Percentiles rank a stretch among this genome's conserved stretches.
phyloP scores from a whole-genome alignment of 2,329 filamentous ascomycete genomes.

The Colletotrichum brevisporum region DNA sequence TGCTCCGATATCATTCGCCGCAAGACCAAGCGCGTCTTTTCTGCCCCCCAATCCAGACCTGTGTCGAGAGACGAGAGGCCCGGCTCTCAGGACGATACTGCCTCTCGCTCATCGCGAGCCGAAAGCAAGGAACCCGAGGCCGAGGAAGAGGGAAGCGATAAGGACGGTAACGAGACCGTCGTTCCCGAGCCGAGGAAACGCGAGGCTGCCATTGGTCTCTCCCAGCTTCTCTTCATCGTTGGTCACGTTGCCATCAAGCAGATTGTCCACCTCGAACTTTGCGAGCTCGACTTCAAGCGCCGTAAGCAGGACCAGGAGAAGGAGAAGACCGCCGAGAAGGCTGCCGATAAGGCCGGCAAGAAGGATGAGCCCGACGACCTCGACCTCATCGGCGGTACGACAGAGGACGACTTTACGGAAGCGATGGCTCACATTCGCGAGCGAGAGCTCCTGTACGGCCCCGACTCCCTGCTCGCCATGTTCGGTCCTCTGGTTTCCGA shows the following conservation, averaged over 20 bases:
- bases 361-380: conserved; percentile 84
- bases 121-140: conserved; percentile 42
- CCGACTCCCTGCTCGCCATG: conserved; percentile 85
- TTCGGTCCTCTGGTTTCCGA: conserved; percentile 94
- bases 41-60: conserved; percentile 49
- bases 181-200: conserved; percentile 64
- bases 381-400: conserved; percentile 96
- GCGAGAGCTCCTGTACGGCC: conserved; percentile 85
- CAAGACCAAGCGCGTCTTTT: conserved; percentile 88
- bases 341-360: conserved; percentile 45
- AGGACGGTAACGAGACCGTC: conserved; percentile 45
- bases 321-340: conserved; percentile 59
- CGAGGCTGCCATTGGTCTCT: conserved; percentile 82
- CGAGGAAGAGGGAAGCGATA: conserved; percentile 45
- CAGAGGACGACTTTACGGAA: conserved; percentile 92
- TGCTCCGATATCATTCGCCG: conserved; percentile 92
- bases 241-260: conserved; percentile 99
- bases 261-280: conserved; percentile 97
- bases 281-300: conserved; percentile 97
- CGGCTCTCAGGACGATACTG: conserved; percentile 26
- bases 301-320: conserved; percentile 93
- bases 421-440: conserved; percentile 88
- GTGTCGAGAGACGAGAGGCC: conserved; percentile 56
- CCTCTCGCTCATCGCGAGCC: conserved; percentile 17
- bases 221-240: conserved; percentile 93